These are phyloP conservation scores for Penicillium simplicissimum DNA, from an alignment of 495 filamentous ascomycete genomes.

Conservation along the genomic window DNA sequence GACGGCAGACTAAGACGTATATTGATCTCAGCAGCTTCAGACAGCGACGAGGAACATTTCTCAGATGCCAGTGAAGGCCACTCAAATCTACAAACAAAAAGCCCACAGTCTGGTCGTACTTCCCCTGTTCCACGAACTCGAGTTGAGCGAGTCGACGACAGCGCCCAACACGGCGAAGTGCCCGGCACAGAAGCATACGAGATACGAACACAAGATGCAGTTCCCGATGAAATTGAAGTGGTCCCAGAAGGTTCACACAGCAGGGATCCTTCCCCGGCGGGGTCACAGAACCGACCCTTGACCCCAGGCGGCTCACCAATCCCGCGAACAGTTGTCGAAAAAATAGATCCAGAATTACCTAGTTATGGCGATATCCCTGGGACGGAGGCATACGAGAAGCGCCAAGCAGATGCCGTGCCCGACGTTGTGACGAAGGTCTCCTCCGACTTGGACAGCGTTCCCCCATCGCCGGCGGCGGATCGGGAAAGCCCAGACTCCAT, in stretches of 20 bases:
- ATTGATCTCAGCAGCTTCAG: conserved; percentile 46
- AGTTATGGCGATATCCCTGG: conserved; percentile 88
- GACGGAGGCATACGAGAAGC: conserved; percentile 71
- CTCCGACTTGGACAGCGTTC: conserved; percentile 26
- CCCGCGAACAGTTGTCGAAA: conserved; percentile 82
- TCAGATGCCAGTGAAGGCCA: conserved; percentile 81
- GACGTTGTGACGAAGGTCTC: conserved; percentile 59
- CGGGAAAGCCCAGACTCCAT: conserved; percentile 19
- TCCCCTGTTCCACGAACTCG: conserved; percentile 64
- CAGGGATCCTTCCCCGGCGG: conserved; percentile 45
- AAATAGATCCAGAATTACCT: conserved; percentile 63
- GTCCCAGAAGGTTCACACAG: conserved; percentile 56
- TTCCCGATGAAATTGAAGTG: conserved; percentile 65
- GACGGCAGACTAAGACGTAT: conserved; percentile 8
- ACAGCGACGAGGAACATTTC: conserved; percentile 83
- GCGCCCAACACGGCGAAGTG: conserved; percentile 59
- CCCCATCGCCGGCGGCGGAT: conserved; percentile 22
- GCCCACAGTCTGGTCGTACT: conserved; percentile 37
- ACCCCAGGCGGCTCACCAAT: conserved; percentile 63
- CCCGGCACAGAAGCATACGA: conserved; percentile 63
- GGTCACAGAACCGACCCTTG: conserved; percentile 38
- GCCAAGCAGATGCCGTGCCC: conserved; percentile 80
- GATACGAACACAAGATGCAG: conserved; percentile 58
- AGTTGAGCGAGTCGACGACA: conserved; percentile 61
- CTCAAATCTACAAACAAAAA: conserved; percentile 34